Evolutionary conservation across 768 basidiomycete genomes (phyloP).

Genomic region (Mrakia gelida): DNA sequence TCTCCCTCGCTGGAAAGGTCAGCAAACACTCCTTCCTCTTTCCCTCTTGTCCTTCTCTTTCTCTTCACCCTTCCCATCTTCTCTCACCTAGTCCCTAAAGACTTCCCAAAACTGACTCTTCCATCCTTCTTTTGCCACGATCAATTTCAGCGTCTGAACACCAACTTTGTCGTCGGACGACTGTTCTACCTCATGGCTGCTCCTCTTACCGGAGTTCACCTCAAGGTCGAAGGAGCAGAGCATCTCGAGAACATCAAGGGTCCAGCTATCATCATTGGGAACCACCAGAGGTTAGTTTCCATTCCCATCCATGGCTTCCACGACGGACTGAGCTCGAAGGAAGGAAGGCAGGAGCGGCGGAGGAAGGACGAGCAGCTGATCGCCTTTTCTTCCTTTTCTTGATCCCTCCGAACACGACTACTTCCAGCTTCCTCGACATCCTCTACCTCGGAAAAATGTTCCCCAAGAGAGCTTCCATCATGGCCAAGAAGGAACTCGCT

Average conservation of each 20-base stretch:
- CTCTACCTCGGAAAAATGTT: slow-evolving; percentile 77
- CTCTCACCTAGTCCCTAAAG: no score
- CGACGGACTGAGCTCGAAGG: neutral
- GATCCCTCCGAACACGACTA: neutral
- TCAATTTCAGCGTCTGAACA: slow-evolving; percentile 42
- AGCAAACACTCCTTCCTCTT: neutral
- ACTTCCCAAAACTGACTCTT: neutral
- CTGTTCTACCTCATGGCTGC: slow-evolving; percentile 70
- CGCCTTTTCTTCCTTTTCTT: neutral
- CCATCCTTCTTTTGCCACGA: no score
- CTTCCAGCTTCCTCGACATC: slow-evolving; percentile 65
- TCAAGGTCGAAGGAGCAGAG: slow-evolving; percentile 83
- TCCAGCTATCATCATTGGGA: slow-evolving; percentile 73
- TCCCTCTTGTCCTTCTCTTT: no score
- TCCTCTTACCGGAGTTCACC: slow-evolving; percentile 59
- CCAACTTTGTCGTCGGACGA: slow-evolving; percentile 75
- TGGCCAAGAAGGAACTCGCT: slow-evolving; percentile 86
- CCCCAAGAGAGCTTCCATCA: slow-evolving; percentile 75
- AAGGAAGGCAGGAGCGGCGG: neutral
- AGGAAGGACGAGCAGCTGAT: neutral
- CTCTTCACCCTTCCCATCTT: neutral
- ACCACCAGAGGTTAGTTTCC: slow-evolving; percentile 69
- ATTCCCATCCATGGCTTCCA: neutral
- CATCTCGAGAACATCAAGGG: slow-evolving; percentile 55
- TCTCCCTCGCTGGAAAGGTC: slow-evolving; percentile 23